phyloP scores from a whole-genome alignment of 371 early-diverging fungal genomes.

The Rhizomucor pusillus region DNA sequence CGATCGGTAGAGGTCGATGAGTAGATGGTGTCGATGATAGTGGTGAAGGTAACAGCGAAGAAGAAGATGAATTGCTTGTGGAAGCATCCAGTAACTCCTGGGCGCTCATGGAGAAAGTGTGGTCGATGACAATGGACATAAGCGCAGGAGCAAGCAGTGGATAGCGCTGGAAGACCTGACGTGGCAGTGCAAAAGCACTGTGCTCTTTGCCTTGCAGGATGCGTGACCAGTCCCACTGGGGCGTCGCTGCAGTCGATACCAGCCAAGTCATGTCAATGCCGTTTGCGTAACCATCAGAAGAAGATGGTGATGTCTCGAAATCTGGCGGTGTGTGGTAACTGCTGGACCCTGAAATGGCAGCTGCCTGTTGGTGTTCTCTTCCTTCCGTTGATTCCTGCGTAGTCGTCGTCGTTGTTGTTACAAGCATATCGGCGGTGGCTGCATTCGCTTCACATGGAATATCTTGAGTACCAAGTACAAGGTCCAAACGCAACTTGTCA shows the following conservation, averaged over 20 bases:
- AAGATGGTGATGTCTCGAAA: slow-evolving; percentile 1
- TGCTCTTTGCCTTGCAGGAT: slow-evolving; percentile 23
- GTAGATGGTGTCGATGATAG: too few species aligned
- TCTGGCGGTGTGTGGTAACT: slow-evolving; percentile 1
- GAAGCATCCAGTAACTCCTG: slow-evolving; percentile 22
- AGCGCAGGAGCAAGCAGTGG: slow-evolving; percentile 44
- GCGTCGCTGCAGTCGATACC: slow-evolving; percentile 33
- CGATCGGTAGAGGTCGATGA: too few species aligned
- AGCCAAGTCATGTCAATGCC: slow-evolving; percentile 16
- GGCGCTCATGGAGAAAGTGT: slow-evolving; percentile 43
- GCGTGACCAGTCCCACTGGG: slow-evolving; percentile 32
- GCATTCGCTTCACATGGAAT: background rate
- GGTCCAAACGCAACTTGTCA: slow-evolving; percentile 34
- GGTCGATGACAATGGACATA: slow-evolving; percentile 41
- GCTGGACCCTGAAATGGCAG: background rate
- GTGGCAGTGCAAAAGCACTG: too few species aligned
- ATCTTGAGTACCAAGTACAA: slow-evolving; percentile 16
- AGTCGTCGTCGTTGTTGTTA: background rate
- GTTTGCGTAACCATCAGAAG: background rate
- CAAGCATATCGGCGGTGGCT: too few species aligned
- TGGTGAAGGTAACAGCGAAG: too few species aligned
- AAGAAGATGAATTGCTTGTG: too few species aligned
- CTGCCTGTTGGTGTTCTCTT: background rate
- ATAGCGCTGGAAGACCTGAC: slow-evolving; percentile 14
- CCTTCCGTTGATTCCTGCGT: slow-evolving; percentile 1